phyloP scores from a whole-genome alignment of 2,329 filamentous ascomycete species.

The Botrytis squamosa region DNA sequence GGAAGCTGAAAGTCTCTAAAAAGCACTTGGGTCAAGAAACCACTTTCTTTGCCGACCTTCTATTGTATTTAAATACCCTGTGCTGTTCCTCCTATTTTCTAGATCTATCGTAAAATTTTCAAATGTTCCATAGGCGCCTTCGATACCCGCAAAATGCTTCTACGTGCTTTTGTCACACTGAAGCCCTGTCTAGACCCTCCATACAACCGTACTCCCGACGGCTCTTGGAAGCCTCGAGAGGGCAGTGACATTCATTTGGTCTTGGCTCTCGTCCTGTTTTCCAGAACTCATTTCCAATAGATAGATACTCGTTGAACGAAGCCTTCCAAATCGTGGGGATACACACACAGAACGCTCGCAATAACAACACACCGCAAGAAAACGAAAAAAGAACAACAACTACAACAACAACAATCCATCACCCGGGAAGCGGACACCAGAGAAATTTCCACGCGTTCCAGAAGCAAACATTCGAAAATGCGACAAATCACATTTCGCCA shows the following conservation, averaged over 20 bases:
- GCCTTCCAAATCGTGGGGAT: background rate
- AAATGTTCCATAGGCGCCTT: background rate
- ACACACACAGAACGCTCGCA: background rate
- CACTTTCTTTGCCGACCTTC: background rate
- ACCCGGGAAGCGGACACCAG: background rate
- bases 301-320: slow-evolving; percentile 3
- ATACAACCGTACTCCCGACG: slow-evolving; percentile 9
- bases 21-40: background rate
- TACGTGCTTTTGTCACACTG: background rate
- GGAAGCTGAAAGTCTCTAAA: slow-evolving; percentile 15
- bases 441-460: background rate
- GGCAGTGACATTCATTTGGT: slow-evolving; percentile 18
- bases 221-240: slow-evolving; percentile 16
- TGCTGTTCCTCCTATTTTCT: background rate
- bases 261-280: background rate
- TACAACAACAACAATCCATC: background rate
- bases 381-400: background rate
- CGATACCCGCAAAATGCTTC: background rate
- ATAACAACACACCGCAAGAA: background rate
- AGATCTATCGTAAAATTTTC: slow-evolving; percentile 1
- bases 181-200: slow-evolving; percentile 12
- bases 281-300: background rate
- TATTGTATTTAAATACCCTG: slow-evolving; percentile 14
- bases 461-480: slow-evolving; percentile 3
- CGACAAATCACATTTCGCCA: slow-evolving; percentile 20